Percentiles rank a stretch among this genome's conserved stretches.
phyloP scores from a whole-genome alignment of 306 rosid species.

The Albizia julibrissin region DNA sequence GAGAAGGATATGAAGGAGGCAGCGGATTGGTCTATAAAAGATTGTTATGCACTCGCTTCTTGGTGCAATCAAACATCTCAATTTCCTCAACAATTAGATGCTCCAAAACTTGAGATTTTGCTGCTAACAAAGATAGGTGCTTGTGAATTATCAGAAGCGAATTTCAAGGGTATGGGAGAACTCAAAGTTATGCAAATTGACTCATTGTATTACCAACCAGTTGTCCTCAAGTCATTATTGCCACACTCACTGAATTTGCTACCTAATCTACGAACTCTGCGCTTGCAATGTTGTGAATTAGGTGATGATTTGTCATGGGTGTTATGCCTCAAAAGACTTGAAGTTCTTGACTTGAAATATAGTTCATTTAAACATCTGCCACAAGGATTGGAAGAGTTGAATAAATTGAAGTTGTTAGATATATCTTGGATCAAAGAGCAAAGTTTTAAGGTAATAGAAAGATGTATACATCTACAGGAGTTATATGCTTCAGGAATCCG shows the following conservation, averaged over 20 bases:
- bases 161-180: background rate
- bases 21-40: background rate
- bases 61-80: background rate
- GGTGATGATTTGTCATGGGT: background rate
- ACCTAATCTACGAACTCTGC: background rate
- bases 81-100: background rate
- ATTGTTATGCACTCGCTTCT: background rate
- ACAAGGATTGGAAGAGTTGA: background rate
- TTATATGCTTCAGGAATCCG: background rate
- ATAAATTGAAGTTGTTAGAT: background rate
- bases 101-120: background rate
- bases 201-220: rapidly evolving
- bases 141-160: background rate
- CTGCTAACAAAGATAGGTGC: background rate
- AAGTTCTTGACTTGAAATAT: background rate
- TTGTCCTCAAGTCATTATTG: background rate
- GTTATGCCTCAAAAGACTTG: background rate
- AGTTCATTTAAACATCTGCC: background rate
- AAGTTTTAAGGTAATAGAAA: background rate
- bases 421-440: background rate
- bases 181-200: background rate
- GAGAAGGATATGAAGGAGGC: background rate
- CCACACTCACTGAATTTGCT: background rate
- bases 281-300: rapidly evolving
- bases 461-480: background rate